A percentile compares a stretch with the other conserved stretches of the same genome.
Conservation (phyloP, 2,329 filamentous ascomycete species). For the Talaromyces verruculosus region DNA sequence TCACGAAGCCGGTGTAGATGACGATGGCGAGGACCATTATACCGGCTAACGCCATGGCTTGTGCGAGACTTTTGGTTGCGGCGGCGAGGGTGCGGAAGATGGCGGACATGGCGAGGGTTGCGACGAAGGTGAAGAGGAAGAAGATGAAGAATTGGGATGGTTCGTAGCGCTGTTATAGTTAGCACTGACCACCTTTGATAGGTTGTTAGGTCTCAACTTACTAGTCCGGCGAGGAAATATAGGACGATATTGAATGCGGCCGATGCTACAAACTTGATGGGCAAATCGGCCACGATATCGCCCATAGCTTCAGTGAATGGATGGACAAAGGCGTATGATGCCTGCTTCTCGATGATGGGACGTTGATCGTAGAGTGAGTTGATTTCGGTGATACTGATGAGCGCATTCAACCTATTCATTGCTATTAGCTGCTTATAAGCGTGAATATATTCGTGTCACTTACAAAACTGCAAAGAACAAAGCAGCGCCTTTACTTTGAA, state of each 20-base stretch:
- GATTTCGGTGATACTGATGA: conserved; percentile 71
- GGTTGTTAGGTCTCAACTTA: background rate
- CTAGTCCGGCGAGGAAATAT: conserved; percentile 71
- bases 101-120: conserved; percentile 58
- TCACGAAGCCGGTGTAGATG: conserved; percentile 67
- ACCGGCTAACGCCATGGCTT: conserved; percentile 60
- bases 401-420: conserved; percentile 49
- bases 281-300: conserved; percentile 82
- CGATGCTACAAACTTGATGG: conserved; percentile 73
- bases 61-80: conserved; percentile 60
- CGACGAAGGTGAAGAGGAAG: conserved; percentile 60
- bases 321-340: conserved; percentile 84
- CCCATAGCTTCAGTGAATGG: conserved; percentile 82
- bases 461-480: conserved; percentile 83
- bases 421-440: background rate
- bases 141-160: conserved; percentile 61
- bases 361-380: conserved; percentile 85
- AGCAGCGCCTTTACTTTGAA: conserved; percentile 75
- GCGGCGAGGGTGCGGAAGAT: conserved; percentile 62
- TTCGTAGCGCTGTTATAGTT: conserved; percentile 33
- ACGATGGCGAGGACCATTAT: conserved; percentile 58
- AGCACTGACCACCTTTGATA: conserved; percentile 11
- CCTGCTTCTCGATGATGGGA: conserved; percentile 89
- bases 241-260: conserved; percentile 76
- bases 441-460: conserved; percentile 33